These are phyloP conservation scores for Wallacemonas sp. DNA, from an alignment of 208 protist genomes.

Conservation along the genomic window DNA sequence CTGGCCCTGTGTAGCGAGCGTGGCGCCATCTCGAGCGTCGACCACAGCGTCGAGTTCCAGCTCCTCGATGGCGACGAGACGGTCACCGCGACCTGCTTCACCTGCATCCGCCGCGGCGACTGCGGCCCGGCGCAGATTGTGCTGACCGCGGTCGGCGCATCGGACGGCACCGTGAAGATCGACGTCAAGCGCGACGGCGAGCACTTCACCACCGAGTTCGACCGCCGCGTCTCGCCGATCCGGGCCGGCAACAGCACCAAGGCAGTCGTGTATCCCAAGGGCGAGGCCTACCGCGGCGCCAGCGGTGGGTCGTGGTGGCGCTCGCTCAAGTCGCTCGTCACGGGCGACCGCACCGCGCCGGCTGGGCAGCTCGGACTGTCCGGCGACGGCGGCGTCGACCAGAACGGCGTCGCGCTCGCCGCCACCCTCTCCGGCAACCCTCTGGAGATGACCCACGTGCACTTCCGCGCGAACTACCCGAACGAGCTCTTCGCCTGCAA, in stretches of 20 bases:
- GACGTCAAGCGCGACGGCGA: constrained; percentile 68
- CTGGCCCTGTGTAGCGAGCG: constrained; percentile 80
- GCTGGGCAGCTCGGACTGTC: neutral
- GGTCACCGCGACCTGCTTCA: constrained; percentile 57
- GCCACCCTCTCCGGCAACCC: constrained; percentile 10
- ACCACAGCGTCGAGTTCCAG: constrained; percentile 79
- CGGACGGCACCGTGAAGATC: constrained; percentile 50
- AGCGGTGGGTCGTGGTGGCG: constrained; percentile 18
- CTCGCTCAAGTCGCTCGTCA: constrained; percentile 35
- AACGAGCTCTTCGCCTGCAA: constrained; percentile 55
- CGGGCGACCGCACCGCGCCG: neutral
- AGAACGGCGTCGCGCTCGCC: constrained; percentile 3
- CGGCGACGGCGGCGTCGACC: neutral
- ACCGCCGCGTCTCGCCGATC: constrained; percentile 29
- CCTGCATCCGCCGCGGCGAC: constrained; percentile 47
- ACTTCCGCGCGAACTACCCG: constrained; percentile 41
- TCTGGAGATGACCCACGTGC: constrained; percentile 51
- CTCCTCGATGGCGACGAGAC: constrained; percentile 45
- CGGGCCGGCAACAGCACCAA: constrained; percentile 23
- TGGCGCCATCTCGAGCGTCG: constrained; percentile 76
- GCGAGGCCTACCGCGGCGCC: neutral
- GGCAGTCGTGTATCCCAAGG: constrained; percentile 22
- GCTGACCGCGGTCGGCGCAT: constrained; percentile 65
- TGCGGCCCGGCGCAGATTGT: constrained; percentile 30
- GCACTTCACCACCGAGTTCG: constrained; percentile 54